Percentiles rank a stretch among this genome's conserved stretches.
Evolutionary conservation across 2,329 filamentous ascomycete species (phyloP).

Genomic region (Proliferodiscus dingleyae): DNA sequence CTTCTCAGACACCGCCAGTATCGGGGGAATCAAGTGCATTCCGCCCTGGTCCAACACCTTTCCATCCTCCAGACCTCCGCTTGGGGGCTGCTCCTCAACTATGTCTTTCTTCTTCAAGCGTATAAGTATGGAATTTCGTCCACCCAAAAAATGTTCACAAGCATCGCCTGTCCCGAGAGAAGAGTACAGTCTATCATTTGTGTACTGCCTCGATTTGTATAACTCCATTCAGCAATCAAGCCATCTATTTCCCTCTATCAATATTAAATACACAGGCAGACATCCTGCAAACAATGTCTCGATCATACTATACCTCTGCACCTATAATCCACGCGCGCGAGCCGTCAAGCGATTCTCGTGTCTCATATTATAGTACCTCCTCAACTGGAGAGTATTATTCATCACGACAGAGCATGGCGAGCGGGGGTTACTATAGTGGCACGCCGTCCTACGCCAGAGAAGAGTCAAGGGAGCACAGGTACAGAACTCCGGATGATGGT

Average conservation of each 20-base stretch:
- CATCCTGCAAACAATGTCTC: conserved; percentile 8
- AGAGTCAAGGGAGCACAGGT: neutral
- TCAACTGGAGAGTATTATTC: conserved; percentile 11
- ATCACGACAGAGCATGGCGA: conserved; percentile 11
- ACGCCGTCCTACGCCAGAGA: neutral
- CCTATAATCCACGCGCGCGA: conserved; percentile 13
- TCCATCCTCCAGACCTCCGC: too few relatives aligned
- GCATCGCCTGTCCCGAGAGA: neutral
- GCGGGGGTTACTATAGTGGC: neutral
- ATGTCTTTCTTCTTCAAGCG: neutral
- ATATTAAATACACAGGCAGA: neutral
- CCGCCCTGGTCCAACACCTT: neutral
- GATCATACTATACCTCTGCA: conserved; percentile 2
- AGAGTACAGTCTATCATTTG: neutral
- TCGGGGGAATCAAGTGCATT: neutral
- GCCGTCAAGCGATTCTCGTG: conserved; percentile 12
- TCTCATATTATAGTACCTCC: conserved; percentile 7
- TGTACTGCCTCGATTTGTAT: neutral
- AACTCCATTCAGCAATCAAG: neutral
- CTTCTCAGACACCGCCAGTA: neutral
- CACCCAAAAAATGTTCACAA: neutral
- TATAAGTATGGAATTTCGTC: neutral
- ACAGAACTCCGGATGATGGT: conserved; percentile 21
- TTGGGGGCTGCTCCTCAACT: neutral
- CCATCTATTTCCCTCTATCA: neutral